Evolutionary conservation across 2,329 filamentous ascomycete species (phyloP).

Genomic region (Shiraia sp.): DNA sequence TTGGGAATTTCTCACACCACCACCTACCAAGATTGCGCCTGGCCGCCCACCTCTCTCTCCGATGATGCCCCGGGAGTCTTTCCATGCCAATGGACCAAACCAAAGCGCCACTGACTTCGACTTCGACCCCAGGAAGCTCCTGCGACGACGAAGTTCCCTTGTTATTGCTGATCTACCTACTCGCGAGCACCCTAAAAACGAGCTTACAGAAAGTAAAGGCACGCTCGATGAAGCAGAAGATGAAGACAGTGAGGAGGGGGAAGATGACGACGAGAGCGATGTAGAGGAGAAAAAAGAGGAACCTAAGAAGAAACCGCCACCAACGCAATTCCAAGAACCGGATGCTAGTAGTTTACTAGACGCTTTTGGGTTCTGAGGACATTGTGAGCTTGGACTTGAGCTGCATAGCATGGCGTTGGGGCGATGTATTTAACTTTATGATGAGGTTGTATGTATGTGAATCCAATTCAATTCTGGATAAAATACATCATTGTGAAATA

Average conservation of each 20-base stretch:
- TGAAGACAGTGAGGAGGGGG: conserved; percentile 43
- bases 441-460: neutral
- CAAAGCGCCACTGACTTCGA: conserved; percentile 35
- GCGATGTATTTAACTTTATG: neutral
- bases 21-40: conserved; percentile 19
- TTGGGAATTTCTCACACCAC: conserved; percentile 74
- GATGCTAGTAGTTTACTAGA: conserved; percentile 86
- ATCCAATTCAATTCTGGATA: neutral
- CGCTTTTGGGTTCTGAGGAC: conserved; percentile 79
- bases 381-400: neutral
- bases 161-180: conserved; percentile 75
- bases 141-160: conserved; percentile 73
- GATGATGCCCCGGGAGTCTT: conserved; percentile 28
- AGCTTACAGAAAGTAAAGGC: conserved; percentile 17
- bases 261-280: conserved; percentile 48
- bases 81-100: conserved; percentile 20
- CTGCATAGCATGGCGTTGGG: conserved; percentile 6
- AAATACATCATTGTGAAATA: neutral
- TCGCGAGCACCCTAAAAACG: conserved; percentile 25
- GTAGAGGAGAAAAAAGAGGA: conserved; percentile 42
- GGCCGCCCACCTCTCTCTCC: conserved; percentile 30
- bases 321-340: conserved; percentile 89
- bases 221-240: conserved; percentile 23
- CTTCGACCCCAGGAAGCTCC: conserved; percentile 67
- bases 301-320: conserved; percentile 58